These are phyloP conservation scores for Leucocoprinus sp. DNA, from an alignment of 768 basidiomycete species.

Conservation along the genomic window DNA sequence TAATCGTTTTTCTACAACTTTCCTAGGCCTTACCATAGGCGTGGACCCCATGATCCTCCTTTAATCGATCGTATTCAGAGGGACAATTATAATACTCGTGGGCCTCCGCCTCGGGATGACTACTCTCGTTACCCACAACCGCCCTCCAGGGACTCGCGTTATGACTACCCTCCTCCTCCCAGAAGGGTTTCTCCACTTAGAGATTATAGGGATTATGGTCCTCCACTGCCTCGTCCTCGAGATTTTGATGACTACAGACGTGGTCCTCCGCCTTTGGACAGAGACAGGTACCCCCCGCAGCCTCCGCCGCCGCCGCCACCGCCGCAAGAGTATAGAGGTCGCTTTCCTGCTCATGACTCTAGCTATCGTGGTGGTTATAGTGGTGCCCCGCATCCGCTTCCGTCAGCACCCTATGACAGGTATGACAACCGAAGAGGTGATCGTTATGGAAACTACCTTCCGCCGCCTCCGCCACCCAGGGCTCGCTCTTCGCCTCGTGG, in stretches of 20 bases:
- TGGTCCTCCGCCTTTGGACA: slow-evolving; percentile 34
- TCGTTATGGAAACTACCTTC: slow-evolving; percentile 32
- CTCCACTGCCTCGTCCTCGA: slow-evolving; percentile 37
- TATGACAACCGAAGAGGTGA: slow-evolving; percentile 48
- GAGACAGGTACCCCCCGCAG: slow-evolving; percentile 46
- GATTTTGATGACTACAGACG: slow-evolving; percentile 68
- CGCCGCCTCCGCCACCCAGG: slow-evolving; percentile 41
- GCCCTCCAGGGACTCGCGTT: slow-evolving; percentile 49
- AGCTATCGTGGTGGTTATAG: slow-evolving; percentile 47
- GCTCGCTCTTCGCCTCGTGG: slow-evolving; percentile 44
- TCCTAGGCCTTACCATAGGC: slow-evolving; percentile 29
- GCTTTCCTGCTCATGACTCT: slow-evolving; percentile 44
- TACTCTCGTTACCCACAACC: slow-evolving; percentile 29
- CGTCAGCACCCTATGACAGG: slow-evolving; percentile 49
- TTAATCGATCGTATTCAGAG: slow-evolving; percentile 54
- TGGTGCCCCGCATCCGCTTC: slow-evolving; percentile 38
- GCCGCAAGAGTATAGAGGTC: slow-evolving; percentile 45
- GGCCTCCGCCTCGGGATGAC: slow-evolving; percentile 44
- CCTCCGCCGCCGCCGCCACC: slow-evolving; percentile 30
- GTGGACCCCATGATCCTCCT: slow-evolving; percentile 38
- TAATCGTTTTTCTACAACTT: background rate
- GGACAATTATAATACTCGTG: slow-evolving; percentile 38
- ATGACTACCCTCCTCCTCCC: slow-evolving; percentile 47
- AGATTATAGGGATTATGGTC: slow-evolving; percentile 60
- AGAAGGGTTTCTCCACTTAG: slow-evolving; percentile 57